Evolutionary conservation across 2,329 filamentous ascomycete species (phyloP).

Genomic region (Madurella mycetomatis): DNA sequence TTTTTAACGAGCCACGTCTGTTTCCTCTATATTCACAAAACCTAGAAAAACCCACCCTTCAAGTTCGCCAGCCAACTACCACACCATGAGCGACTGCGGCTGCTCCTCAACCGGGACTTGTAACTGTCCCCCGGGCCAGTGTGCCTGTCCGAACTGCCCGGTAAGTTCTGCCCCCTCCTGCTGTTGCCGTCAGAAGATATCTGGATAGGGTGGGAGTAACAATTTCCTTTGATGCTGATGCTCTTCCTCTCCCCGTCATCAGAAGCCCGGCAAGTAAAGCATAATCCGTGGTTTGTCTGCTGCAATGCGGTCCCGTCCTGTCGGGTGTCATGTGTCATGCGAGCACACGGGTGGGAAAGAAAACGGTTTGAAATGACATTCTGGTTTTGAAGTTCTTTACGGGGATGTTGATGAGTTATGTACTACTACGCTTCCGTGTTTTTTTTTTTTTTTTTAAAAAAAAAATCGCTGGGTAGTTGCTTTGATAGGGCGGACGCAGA

Average conservation of each 20-base stretch:
- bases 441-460: no score
- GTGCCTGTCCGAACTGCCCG: constrained; percentile 25
- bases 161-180: constrained; percentile 1
- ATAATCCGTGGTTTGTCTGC: not conserved
- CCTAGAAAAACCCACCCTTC: not conserved
- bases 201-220: no score
- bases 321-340: no score
- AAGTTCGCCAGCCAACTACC: not conserved
- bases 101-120: constrained; percentile 20
- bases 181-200: not conserved
- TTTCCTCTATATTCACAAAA: not conserved
- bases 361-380: no score
- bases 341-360: no score
- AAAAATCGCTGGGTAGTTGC: no score
- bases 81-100: constrained; percentile 22
- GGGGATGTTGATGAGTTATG: no score
- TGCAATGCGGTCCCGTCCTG: no score
- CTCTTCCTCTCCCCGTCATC: not conserved
- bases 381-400: no score
- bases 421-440: no score
- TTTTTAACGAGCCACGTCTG: not conserved
- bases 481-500: no score
- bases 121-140: constrained; percentile 21
- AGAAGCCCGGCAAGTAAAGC: not conserved
- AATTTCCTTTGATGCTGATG: not conserved